Percentiles rank a stretch among this genome's conserved stretches.
These are phyloP conservation scores for Cairneyella variabilis DNA, from an alignment of 495 filamentous ascomycete genomes.

Conservation along the genomic window DNA sequence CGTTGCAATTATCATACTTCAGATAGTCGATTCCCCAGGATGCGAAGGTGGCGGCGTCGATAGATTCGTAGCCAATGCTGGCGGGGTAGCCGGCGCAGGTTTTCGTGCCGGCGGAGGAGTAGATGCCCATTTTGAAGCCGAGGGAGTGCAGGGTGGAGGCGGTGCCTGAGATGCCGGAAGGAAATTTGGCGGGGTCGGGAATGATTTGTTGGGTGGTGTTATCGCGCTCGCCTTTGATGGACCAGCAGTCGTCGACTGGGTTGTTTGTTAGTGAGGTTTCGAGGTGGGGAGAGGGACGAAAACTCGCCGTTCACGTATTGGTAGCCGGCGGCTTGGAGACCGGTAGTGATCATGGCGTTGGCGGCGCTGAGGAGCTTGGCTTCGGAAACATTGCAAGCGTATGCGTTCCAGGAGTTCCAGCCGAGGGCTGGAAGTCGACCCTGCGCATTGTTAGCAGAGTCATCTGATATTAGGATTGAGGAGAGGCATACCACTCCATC, in stretches of 20 bases:
- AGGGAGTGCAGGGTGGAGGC: conserved; percentile 53
- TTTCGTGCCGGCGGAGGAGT: conserved; percentile 52
- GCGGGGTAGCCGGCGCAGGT: conserved; percentile 64
- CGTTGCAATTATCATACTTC: conserved; percentile 71
- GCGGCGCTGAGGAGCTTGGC: conserved; percentile 43
- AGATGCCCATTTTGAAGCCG: conserved; percentile 64
- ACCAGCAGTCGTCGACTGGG: conserved; percentile 64
- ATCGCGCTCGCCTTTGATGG: conserved; percentile 34
- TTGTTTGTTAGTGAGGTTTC: conserved; percentile 21
- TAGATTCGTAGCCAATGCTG: conserved; percentile 52
- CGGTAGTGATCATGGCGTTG: conserved; percentile 40
- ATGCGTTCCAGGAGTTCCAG: conserved; percentile 49
- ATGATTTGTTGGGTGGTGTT: conserved; percentile 40
- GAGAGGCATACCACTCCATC: neutral
- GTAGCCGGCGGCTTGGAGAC: conserved; percentile 61
- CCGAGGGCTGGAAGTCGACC: conserved; percentile 22
- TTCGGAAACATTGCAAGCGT: conserved; percentile 45
- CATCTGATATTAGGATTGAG: neutral
- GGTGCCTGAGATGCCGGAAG: conserved; percentile 52
- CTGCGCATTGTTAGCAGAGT: neutral
- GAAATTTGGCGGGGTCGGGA: conserved; percentile 54
- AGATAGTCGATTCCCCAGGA: conserved; percentile 67
- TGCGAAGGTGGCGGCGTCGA: conserved; percentile 58
- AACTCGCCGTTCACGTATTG: conserved; percentile 47
- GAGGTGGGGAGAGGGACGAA: neutral